Evolutionary conservation across 768 basidiomycete genomes (phyloP), one percentile per base, ranked within the genome.

Genomic region (Jaapia argillacea): DNA sequence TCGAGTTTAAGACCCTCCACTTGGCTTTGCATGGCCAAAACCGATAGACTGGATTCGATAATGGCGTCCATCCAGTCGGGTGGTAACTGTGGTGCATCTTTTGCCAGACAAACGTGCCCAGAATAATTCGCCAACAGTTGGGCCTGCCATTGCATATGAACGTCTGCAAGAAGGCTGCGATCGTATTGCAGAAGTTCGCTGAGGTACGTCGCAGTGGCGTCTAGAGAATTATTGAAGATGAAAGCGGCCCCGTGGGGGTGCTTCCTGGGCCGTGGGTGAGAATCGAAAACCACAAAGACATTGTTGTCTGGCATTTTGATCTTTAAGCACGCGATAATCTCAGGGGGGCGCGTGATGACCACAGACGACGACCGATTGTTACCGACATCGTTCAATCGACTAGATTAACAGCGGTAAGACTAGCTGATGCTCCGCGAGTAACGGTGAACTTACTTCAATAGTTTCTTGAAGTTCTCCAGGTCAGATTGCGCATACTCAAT

Each of bases 291-390:
- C 36, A 75, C 65, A 49, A 75, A 82, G 13, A 75, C 55, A 20
- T 60, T 55, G n/a, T 42, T 28, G 2, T 40, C 24, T 4, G 42
- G 26, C 14, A 41, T 51, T 25, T 48, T 42, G 28, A 67, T 50
- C 46, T 61, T 65, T 47, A 79, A 53, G 52, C 77, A 74, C 14
- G 72, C 66, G 10, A 84, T 57, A 42, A 84, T 82, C 53, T 84
- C 83, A 0, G 83, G 81, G 26, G 82, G 79, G 18, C 80, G 77
- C 0, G 82, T 85, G 47, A 85, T 75, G 41, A 82, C 65, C 26
- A 62, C 63, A 42, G 70, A n/a, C 71, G 36, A 67, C 45, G 41
- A 54, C 46, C 58, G 24, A 18, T 51, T 36, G 43, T n/a, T n/a
- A n/a, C n/a, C n/a, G n/a, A n/a, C n/a, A n/a, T n/a, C n/a, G n/a